Evolutionary conservation across 2,329 filamentous ascomycete species (phyloP), one percentile per base, ranked within the genome.

Genomic region (Sordariomycetes sp.): DNA sequence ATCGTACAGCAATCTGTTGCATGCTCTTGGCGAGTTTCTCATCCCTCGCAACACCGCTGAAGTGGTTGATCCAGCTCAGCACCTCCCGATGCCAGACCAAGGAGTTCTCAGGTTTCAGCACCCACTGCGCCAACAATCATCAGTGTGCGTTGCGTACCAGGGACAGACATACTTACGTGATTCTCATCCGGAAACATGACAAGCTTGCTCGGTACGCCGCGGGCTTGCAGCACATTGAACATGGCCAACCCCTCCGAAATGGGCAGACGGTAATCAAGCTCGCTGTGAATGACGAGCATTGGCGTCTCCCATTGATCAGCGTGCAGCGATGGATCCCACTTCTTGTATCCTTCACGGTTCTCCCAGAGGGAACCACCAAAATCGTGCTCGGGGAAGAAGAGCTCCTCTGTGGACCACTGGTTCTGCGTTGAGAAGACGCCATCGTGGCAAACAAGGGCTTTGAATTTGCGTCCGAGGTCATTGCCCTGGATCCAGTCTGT

Each of bases 81-180:
- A 96, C 87, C 38, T 86, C 83, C 36, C 73, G 73, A 50, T 96
- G 87, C 92, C 92, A 96, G 15, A 93, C 70, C 14, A 95, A 63
- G 4, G 79, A 83, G 55, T 96, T 96, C 59, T 95, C 90, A 0
- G 82, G 85, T 54, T 94, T 94, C 35, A 94, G 52, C 4, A 95
- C 87, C 86, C 86, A 80, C 73, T 78, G 23, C 8, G 21, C 19
- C 12, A 16, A 16, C 21, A 11, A 19, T 6, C 5, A 30, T 47
- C 20, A 32, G 21, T 8, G n/a, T 15, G 12, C 16, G 30, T 16
- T 16, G 11, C 28, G 14, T 24, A 24, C 6, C 27, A 11, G 17
- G 3, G 20, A 2, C 3, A 16, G 10, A 18, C 15, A 14, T 9
- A 48, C 58, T 57, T 47, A 61, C 58, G 40, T 77, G 72, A 43